These are phyloP conservation scores for Fraxinus pennsylvanica DNA, from an alignment of 257 asterid genomes.

Conservation along the genomic window DNA sequence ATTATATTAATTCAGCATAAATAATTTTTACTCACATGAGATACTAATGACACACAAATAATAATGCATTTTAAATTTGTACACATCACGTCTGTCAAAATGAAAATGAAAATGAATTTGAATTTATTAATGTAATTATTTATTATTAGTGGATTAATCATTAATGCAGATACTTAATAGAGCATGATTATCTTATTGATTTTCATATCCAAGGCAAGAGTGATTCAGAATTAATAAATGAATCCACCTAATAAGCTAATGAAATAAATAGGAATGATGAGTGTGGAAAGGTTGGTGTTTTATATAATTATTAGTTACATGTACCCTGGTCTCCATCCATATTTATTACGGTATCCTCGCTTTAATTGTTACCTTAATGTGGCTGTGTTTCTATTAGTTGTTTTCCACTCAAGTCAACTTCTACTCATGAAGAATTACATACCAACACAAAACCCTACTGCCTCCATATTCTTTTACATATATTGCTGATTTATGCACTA, in stretches of 20 bases:
- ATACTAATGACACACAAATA: too few relatives aligned
- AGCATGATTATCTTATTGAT: neutral
- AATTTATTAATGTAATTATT: neutral
- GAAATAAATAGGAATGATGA: conserved; percentile 23
- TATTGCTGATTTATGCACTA: neutral
- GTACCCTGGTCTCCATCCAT: too few relatives aligned
- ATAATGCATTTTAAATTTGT: neutral
- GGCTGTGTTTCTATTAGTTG: neutral
- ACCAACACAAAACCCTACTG: neutral
- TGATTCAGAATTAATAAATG: conserved; percentile 8
- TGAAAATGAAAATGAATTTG: neutral
- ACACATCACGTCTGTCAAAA: neutral
- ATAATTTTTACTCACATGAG: too few relatives aligned
- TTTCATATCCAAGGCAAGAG: neutral
- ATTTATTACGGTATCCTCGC: too few relatives aligned
- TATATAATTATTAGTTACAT: too few relatives aligned
- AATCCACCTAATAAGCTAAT: conserved; percentile 27
- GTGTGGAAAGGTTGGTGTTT: too few relatives aligned
- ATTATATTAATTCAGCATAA: neutral
- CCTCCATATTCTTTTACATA: neutral
- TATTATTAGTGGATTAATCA: neutral
- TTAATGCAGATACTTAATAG: neutral
- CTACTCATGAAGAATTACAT: neutral
- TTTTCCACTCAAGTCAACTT: neutral
- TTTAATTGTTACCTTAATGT: too few relatives aligned